Evolutionary conservation across 2,329 filamentous ascomycete species (phyloP).

Genomic region (Tolypocladium paradoxum): DNA sequence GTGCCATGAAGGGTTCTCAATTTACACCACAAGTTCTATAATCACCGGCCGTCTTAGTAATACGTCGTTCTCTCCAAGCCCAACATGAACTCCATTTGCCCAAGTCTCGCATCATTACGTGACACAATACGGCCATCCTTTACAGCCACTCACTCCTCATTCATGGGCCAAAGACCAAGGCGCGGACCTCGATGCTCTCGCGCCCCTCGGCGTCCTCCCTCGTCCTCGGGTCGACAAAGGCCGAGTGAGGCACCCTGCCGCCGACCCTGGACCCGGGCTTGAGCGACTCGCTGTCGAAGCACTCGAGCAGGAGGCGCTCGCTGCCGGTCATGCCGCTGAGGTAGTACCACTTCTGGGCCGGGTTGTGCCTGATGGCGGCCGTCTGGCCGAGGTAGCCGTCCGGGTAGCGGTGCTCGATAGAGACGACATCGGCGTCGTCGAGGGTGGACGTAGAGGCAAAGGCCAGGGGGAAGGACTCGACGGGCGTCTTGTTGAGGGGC

Average conservation of each 20-base stretch:
- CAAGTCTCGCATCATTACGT: neutral
- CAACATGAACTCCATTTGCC: neutral
- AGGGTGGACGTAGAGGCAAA: constrained; percentile 57
- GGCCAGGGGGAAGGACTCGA: constrained; percentile 57
- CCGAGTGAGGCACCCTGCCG: constrained; percentile 58
- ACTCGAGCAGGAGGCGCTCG: constrained; percentile 68
- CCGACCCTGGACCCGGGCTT: constrained; percentile 39
- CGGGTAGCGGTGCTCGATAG: constrained; percentile 61
- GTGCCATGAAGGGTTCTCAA: neutral
- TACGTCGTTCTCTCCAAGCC: neutral
- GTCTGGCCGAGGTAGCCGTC: constrained; percentile 61
- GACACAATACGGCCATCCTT: neutral
- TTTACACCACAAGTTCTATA: neutral
- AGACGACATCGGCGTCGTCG: constrained; percentile 52
- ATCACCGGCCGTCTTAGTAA: neutral
- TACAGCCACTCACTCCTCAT: neutral
- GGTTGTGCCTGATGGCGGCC: constrained; percentile 52
- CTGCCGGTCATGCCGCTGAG: constrained; percentile 65
- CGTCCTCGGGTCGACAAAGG: constrained; percentile 68
- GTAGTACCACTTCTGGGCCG: constrained; percentile 64
- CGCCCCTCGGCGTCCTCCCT: constrained; percentile 57
- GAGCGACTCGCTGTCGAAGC: constrained; percentile 56
- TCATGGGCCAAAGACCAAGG: constrained; percentile 65
- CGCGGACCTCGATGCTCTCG: constrained; percentile 84
- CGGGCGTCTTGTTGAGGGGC: constrained; percentile 45